phyloP scores from a whole-genome alignment of 495 filamentous ascomycete genomes.

The Tuber microsphaerosporum region DNA sequence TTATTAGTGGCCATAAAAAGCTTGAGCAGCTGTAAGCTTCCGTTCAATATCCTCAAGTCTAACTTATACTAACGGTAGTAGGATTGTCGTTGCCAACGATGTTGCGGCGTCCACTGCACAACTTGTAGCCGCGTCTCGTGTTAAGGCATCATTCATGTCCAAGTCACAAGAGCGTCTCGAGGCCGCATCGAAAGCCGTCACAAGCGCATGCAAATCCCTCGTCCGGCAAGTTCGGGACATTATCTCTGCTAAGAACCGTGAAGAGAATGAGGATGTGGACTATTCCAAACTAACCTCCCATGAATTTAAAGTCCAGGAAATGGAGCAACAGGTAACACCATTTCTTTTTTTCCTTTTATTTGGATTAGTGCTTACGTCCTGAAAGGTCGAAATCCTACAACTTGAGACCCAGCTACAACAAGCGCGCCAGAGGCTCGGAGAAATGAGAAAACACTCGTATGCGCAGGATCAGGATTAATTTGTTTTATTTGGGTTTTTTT shows the following conservation, averaged over 20 bases:
- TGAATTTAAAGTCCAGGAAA: conserved; percentile 97
- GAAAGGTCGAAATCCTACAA: conserved; percentile 90
- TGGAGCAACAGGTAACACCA: conserved; percentile 92
- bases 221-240: conserved; percentile 92
- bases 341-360: conserved; percentile 9
- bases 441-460: conserved; percentile 99
- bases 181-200: conserved; percentile 85
- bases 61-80: conserved; percentile 17
- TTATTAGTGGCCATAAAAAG: conserved; percentile 81
- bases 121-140: conserved; percentile 86
- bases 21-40: conserved; percentile 68
- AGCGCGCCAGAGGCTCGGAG: conserved; percentile 76
- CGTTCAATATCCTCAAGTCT: not conserved
- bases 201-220: conserved; percentile 73
- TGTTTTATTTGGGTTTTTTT: conserved; percentile 7
- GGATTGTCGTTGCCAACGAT: conserved; percentile 90
- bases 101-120: conserved; percentile 93
- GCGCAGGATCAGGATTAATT: conserved; percentile 59
- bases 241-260: conserved; percentile 74
- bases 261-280: conserved; percentile 74
- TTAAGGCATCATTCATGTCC: conserved; percentile 97
- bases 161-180: conserved; percentile 89
- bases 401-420: conserved; percentile 80
- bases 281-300: conserved; percentile 79
- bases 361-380: conserved; percentile 11